Percentiles rank a stretch among this genome's conserved stretches.
Conservation (phyloP, 2,329 filamentous ascomycete species). For the Fusarium redolens region DNA sequence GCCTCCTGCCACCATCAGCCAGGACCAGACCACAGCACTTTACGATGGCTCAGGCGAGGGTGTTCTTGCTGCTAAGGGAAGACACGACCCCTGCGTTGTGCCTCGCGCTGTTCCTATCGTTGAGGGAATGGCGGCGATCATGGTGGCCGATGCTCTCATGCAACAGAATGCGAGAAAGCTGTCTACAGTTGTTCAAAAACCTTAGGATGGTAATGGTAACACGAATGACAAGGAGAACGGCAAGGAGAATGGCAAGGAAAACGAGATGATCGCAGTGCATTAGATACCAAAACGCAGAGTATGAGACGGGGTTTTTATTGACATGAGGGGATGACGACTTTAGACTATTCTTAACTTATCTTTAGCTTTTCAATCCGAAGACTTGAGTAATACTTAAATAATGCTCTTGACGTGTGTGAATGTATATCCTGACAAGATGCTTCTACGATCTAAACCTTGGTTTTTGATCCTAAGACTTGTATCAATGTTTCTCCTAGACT, state of each 20-base stretch:
- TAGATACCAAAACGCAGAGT: constrained; percentile 31
- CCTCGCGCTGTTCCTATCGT: constrained; percentile 88
- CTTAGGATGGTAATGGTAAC: constrained; percentile 2
- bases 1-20: constrained; percentile 91
- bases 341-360: background rate
- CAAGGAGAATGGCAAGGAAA: background rate
- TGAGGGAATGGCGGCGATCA: constrained; percentile 90
- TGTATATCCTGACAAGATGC: background rate
- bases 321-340: constrained; percentile 17
- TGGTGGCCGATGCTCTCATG: constrained; percentile 87
- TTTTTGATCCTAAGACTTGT: background rate
- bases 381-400: background rate
- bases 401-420: background rate
- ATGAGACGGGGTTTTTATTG: constrained; percentile 15
- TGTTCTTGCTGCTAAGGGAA: constrained; percentile 87
- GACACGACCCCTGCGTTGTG: constrained; percentile 94
- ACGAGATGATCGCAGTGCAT: background rate
- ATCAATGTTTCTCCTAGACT: too few relatives aligned
- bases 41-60: constrained; percentile 80
- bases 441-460: background rate
- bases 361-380: background rate
- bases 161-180: constrained; percentile 76
- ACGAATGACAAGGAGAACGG: background rate
- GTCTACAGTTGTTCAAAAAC: constrained; percentile 42
- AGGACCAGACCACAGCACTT: constrained; percentile 84